A percentile compares a stretch with the other conserved stretches of the same genome.
Conservation (phyloP, 2,329 filamentous ascomycete genomes). For the Alternaria atra region DNA sequence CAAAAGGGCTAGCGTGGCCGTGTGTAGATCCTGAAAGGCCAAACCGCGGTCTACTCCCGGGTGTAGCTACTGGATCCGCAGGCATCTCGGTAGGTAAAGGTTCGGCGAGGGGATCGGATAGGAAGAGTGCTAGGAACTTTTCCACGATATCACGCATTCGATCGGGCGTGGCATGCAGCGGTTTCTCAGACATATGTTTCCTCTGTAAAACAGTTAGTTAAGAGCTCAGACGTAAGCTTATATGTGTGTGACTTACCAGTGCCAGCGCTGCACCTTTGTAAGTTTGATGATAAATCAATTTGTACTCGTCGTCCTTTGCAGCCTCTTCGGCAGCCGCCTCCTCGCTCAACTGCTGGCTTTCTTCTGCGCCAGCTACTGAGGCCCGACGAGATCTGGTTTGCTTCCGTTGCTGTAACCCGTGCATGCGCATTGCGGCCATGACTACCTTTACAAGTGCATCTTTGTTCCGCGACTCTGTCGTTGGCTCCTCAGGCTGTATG, state of each 20-base stretch:
- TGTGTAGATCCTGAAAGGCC: slow-evolving; percentile 32
- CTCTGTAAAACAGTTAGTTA: slow-evolving; percentile 33
- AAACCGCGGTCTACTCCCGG: slow-evolving; percentile 32
- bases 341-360: slow-evolving; percentile 24
- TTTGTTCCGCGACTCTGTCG: slow-evolving; percentile 57
- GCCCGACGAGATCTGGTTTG: slow-evolving; percentile 39
- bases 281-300: slow-evolving; percentile 62
- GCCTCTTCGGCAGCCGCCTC: slow-evolving; percentile 40
- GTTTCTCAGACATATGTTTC: slow-evolving; percentile 48
- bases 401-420: slow-evolving; percentile 58
- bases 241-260: slow-evolving; percentile 42
- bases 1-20: slow-evolving; percentile 43
- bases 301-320: slow-evolving; percentile 60
- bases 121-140: slow-evolving; percentile 57
- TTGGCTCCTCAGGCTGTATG: slow-evolving; percentile 42
- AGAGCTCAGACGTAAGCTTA: background rate
- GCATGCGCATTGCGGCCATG: slow-evolving; percentile 63
- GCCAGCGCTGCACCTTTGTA: slow-evolving; percentile 61
- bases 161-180: slow-evolving; percentile 54
- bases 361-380: slow-evolving; percentile 32
- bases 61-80: slow-evolving; percentile 35
- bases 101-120: slow-evolving; percentile 54
- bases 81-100: slow-evolving; percentile 22
- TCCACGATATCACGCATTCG: slow-evolving; percentile 59
- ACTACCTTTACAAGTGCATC: slow-evolving; percentile 60